Conservation (phyloP, 805 yeast species). For the Yamadazyma laniorum region DNA sequence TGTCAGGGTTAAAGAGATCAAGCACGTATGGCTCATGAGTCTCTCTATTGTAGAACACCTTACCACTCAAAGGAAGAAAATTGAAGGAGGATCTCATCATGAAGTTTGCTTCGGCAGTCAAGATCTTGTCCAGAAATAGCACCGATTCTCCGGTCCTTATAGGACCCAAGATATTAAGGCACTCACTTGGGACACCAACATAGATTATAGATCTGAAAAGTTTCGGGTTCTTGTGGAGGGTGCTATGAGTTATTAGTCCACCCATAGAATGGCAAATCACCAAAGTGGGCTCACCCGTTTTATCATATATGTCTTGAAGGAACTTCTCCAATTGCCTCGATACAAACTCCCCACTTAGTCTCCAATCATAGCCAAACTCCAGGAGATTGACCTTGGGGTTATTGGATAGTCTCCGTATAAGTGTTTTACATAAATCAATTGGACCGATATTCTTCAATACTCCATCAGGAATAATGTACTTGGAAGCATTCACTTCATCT, state of each 20-base stretch:
- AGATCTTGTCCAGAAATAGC: slow-evolving; percentile 65
- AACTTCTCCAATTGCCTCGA: slow-evolving; percentile 52
- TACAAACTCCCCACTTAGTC: slow-evolving; percentile 62
- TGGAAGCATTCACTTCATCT: slow-evolving; percentile 60
- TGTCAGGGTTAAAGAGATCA: slow-evolving; percentile 77
- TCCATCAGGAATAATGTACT: slow-evolving; percentile 66
- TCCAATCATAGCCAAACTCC: slow-evolving; percentile 94
- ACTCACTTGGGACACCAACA: slow-evolving; percentile 81
- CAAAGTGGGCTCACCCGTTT: slow-evolving; percentile 57
- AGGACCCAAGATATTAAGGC: slow-evolving; percentile 86
- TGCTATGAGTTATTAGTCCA: slow-evolving; percentile 80
- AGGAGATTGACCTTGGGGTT: slow-evolving; percentile 62
- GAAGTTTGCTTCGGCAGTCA: slow-evolving; percentile 80
- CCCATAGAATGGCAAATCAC: slow-evolving; percentile 95
- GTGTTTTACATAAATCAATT: slow-evolving; percentile 66
- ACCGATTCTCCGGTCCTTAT: slow-evolving; percentile 79
- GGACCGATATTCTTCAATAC: slow-evolving; percentile 84
- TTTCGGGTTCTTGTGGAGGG: slow-evolving; percentile 63
- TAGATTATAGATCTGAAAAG: slow-evolving; percentile 74
- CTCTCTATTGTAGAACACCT: slow-evolving; percentile 62
- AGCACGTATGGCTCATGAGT: slow-evolving; percentile 59
- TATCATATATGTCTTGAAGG: slow-evolving; percentile 44
- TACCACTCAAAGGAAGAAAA: slow-evolving; percentile 74
- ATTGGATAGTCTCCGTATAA: slow-evolving; percentile 50
- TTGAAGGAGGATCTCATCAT: slow-evolving; percentile 83